Conservation (phyloP, 305 asterid species). For the Coffea humblotiana region DNA sequence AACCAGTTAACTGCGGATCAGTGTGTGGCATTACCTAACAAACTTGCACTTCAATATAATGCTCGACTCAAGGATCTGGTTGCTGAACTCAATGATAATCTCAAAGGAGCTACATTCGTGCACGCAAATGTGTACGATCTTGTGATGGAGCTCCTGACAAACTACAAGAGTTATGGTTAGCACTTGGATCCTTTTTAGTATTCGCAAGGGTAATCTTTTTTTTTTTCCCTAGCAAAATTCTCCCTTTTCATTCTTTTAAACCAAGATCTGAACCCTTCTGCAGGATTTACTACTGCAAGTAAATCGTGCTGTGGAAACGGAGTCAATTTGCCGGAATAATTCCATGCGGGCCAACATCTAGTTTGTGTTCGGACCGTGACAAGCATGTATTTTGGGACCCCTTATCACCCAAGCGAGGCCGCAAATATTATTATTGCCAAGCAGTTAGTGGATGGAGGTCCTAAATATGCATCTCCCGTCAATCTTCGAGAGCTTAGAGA, state of each 20-base stretch:
- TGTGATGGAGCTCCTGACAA: slow-evolving; percentile 85
- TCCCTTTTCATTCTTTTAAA: neutral
- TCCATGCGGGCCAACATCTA: slow-evolving; percentile 90
- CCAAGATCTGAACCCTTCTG: neutral
- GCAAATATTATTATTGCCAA: slow-evolving; percentile 78
- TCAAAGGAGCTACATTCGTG: slow-evolving; percentile 69
- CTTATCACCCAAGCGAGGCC: slow-evolving; percentile 95
- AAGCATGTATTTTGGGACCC: slow-evolving; percentile 94
- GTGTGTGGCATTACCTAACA: slow-evolving; percentile 74
- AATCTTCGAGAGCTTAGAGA: slow-evolving; percentile 76
- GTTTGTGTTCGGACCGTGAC: slow-evolving; percentile 64
- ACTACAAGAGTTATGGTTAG: slow-evolving; percentile 73
- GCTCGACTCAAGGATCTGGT: slow-evolving; percentile 57
- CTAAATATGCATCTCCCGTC: slow-evolving; percentile 61
- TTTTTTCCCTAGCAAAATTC: neutral
- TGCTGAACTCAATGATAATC: slow-evolving; percentile 53
- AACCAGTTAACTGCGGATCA: slow-evolving; percentile 60
- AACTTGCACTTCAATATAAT: slow-evolving; percentile 81
- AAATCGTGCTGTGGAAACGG: slow-evolving; percentile 91
- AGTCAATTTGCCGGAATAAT: slow-evolving; percentile 81
- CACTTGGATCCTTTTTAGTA: neutral
- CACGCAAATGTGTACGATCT: slow-evolving; percentile 77
- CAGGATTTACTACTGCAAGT: slow-evolving; percentile 70
- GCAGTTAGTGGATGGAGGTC: slow-evolving; percentile 64
- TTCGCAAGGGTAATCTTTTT: neutral